Percentiles rank a stretch among this genome's conserved stretches.
Conservation (phyloP, 2,329 filamentous ascomycete species). For the Pseudopithomyces chartarum region DNA sequence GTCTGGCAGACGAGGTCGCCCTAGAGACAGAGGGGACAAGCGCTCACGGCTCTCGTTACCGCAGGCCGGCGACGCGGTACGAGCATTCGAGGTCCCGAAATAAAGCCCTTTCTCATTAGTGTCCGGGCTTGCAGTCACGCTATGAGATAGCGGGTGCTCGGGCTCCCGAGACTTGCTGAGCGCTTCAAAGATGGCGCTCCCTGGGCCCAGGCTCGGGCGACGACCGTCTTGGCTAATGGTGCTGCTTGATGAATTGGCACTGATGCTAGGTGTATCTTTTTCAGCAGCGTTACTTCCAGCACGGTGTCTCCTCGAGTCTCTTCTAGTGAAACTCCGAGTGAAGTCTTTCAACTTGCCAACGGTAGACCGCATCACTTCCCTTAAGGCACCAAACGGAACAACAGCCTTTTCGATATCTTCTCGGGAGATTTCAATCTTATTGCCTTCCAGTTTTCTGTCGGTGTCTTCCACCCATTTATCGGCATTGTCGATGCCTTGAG, state of each 20-base stretch:
- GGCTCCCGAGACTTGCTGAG: constrained; percentile 56
- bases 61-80: constrained; percentile 47
- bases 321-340: constrained; percentile 32
- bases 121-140: constrained; percentile 72
- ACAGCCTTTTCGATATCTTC: constrained; percentile 91
- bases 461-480: constrained; percentile 91
- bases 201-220: constrained; percentile 62
- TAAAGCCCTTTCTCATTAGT: constrained; percentile 42
- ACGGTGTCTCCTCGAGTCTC: constrained; percentile 58
- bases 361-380: constrained; percentile 82
- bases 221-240: constrained; percentile 61
- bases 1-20: constrained; percentile 39
- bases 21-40: constrained; percentile 13
- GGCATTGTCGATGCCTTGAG: constrained; percentile 75
- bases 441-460: constrained; percentile 75
- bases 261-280: constrained; percentile 60
- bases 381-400: constrained; percentile 75
- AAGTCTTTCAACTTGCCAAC: constrained; percentile 58
- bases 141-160: constrained; percentile 77
- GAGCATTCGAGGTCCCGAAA: constrained; percentile 44
- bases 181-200: constrained; percentile 60
- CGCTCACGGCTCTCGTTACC: constrained; percentile 29
- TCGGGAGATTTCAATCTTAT: constrained; percentile 89
- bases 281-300: constrained; percentile 59
- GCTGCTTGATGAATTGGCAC: constrained; percentile 58